phyloP scores from a whole-genome alignment of 345 rosid species.

The Syzygium oleosum region DNA sequence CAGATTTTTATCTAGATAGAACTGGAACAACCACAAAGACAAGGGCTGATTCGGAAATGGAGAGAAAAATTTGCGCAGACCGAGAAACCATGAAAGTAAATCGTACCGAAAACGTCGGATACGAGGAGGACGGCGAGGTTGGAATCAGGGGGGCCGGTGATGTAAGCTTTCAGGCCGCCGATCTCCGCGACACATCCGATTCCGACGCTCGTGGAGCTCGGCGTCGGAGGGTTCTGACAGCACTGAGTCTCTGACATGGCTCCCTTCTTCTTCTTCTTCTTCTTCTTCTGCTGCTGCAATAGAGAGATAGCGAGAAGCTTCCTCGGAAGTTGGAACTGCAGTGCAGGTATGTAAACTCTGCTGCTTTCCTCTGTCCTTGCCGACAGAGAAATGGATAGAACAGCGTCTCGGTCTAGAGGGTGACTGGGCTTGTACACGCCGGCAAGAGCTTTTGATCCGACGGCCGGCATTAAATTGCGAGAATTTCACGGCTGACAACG shows the following conservation, averaged over 20 bases:
- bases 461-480: background rate
- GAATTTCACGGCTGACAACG: background rate
- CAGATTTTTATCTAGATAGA: background rate
- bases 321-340: background rate
- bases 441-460: background rate
- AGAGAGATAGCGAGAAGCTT: background rate
- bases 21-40: background rate
- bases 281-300: too few species aligned
- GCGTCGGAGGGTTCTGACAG: constrained; percentile 27
- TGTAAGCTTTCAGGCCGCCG: constrained; percentile 23
- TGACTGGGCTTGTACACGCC: background rate
- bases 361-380: background rate
- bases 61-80: background rate
- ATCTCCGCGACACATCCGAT: constrained; percentile 10
- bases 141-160: constrained; percentile 15
- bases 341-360: too few species aligned
- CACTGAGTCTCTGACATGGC: constrained; percentile 25
- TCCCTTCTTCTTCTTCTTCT: background rate
- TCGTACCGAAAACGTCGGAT: constrained; percentile 20
- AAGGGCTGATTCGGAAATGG: background rate
- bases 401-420: background rate
- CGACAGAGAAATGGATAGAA: background rate
- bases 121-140: constrained; percentile 14
- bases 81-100: background rate
- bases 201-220: background rate